Conservation (phyloP, 305 asterid genomes). For the Rubia occidens region DNA sequence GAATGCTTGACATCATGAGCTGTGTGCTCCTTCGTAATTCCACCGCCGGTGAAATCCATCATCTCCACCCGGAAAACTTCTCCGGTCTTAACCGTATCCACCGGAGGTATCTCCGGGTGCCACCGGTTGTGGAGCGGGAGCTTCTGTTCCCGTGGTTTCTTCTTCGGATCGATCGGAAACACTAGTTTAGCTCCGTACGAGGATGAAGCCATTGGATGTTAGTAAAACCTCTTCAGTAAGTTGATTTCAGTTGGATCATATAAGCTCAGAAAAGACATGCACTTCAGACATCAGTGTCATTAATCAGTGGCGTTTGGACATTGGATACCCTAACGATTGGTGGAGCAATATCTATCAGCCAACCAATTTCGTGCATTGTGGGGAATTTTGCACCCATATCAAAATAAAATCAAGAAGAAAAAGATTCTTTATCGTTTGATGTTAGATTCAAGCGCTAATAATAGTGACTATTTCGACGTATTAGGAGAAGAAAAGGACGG, state of each 20-base stretch:
- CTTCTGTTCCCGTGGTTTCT: conserved; percentile 56
- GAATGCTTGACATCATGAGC: conserved; percentile 55
- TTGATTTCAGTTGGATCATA: background rate
- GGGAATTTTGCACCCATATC: background rate
- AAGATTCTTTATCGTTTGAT: background rate
- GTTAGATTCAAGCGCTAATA: background rate
- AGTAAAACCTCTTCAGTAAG: background rate
- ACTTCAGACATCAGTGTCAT: background rate
- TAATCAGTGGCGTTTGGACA: conserved; percentile 12
- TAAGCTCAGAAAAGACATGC: background rate
- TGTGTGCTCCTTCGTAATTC: conserved; percentile 46
- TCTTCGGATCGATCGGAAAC: conserved; percentile 56
- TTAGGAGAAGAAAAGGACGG: background rate
- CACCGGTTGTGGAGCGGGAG: conserved; percentile 50
- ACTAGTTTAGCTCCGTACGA: conserved; percentile 39
- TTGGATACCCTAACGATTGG: conserved; percentile 9
- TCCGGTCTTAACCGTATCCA: conserved; percentile 35
- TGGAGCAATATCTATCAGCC: background rate
- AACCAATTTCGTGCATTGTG: background rate
- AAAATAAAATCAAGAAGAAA: background rate
- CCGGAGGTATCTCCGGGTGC: conserved; percentile 52
- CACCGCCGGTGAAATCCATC: conserved; percentile 74
- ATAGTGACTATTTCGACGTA: conserved; percentile 2
- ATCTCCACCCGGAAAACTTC: conserved; percentile 72
- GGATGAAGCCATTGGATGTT: conserved; percentile 20